phyloP scores from a whole-genome alignment of 306 rosid species.

The Astragalus membranaceus region DNA sequence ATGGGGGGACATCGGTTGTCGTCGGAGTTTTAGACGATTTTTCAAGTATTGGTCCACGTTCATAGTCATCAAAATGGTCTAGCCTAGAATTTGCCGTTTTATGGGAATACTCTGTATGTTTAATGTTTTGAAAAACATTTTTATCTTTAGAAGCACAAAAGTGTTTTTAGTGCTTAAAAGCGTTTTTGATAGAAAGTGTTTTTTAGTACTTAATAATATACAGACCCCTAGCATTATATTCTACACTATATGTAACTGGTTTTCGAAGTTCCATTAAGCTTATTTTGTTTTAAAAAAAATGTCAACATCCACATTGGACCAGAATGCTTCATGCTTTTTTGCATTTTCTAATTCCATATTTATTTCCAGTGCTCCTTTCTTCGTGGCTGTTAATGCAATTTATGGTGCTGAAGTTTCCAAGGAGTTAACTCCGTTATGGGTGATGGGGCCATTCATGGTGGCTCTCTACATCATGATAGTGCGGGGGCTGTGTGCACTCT shows the following conservation, averaged over 20 bases:
- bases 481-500: conserved; percentile 49
- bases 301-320: background rate
- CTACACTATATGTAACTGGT: background rate
- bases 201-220: background rate
- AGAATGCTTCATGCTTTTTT: background rate
- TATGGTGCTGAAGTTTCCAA: conserved; percentile 73
- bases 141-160: background rate
- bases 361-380: conserved; percentile 67
- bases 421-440: conserved; percentile 85
- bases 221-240: background rate
- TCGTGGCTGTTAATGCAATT: conserved; percentile 50
- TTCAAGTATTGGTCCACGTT: too few species aligned
- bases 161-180: background rate
- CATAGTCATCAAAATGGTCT: too few species aligned
- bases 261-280: background rate
- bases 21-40: too few species aligned
- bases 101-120: background rate
- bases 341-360: conserved; percentile 23
- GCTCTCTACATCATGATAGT: conserved; percentile 62
- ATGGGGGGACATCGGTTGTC: too few species aligned
- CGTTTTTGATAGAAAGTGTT: too few species aligned
- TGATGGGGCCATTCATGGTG: conserved; percentile 57
- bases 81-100: too few species aligned
- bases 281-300: background rate
- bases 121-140: background rate